Evolutionary conservation across 176 grass and related monocot species (phyloP).

Genomic region (Oryza nivara): DNA sequence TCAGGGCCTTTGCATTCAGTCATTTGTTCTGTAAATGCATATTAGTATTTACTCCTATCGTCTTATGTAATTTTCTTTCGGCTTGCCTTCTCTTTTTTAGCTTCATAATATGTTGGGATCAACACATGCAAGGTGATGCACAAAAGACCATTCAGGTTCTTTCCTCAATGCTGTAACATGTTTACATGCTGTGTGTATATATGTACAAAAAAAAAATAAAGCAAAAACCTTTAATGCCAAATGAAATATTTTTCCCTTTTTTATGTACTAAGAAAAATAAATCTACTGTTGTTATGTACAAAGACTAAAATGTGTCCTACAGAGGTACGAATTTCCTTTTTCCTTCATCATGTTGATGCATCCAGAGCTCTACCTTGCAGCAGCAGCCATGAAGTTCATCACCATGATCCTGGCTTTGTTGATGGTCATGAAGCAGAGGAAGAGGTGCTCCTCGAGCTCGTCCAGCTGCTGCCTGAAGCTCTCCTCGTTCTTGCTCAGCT

Average conservation of each 20-base stretch:
- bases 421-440: slow-evolving; percentile 93
- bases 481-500: slow-evolving; percentile 75
- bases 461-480: slow-evolving; percentile 90
- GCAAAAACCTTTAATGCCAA: not conserved
- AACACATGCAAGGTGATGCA: not conserved
- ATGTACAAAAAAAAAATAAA: not conserved
- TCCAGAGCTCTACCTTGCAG: slow-evolving; percentile 31
- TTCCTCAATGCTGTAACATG: not conserved
- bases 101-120: not conserved
- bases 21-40: not conserved
- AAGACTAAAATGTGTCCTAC: slow-evolving; percentile 8
- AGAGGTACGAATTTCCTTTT: not conserved
- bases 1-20: not conserved
- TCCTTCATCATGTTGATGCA: not conserved
- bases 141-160: not conserved
- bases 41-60: slow-evolving; percentile 8
- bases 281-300: slow-evolving; percentile 33
- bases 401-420: slow-evolving; percentile 90
- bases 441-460: slow-evolving; percentile 96
- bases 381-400: slow-evolving; percentile 58
- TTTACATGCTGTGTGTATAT: not conserved
- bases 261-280: slow-evolving; percentile 2
- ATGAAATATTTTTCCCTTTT: not conserved
- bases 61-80: not conserved
- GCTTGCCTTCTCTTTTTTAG: not conserved